A percentile compares a stretch with the other conserved stretches of the same genome.
Conservation (phyloP, 345 rosid species). For the Eucalyptus sp. region DNA sequence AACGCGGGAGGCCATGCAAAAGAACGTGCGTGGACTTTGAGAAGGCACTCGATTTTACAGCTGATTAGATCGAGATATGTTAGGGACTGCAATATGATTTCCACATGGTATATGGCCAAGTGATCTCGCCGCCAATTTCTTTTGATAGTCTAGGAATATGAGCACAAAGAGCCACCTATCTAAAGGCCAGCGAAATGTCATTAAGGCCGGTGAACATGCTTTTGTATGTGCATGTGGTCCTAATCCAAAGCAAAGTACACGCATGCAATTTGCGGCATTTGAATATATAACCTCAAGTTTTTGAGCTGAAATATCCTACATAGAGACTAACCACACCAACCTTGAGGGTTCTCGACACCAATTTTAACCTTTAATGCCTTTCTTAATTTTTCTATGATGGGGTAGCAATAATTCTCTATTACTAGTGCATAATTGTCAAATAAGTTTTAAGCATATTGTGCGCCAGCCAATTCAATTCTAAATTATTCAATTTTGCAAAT, state of each 20-base stretch:
- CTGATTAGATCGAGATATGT: neutral
- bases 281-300: neutral
- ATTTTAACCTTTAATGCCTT: neutral
- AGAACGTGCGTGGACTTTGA: too few relatives aligned
- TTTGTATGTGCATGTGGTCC: neutral
- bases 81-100: neutral
- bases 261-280: neutral
- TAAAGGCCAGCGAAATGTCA: neutral
- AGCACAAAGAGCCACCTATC: neutral
- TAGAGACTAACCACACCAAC: neutral
- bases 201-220: neutral
- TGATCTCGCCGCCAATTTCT: neutral
- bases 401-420: neutral
- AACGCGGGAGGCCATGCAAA: neutral
- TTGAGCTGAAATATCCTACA: neutral
- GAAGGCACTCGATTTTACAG: too few relatives aligned
- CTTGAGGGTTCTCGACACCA: neutral
- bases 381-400: neutral
- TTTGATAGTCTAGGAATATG: neutral
- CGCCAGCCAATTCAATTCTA: neutral
- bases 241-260: neutral
- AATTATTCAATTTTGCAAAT: neutral
- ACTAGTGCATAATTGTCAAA: neutral
- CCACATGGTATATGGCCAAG: neutral
- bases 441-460: neutral